A percentile compares a stretch with the other conserved stretches of the same genome.
phyloP scores from a whole-genome alignment of 2,329 filamentous ascomycete species.

The Apiospora sp. region DNA sequence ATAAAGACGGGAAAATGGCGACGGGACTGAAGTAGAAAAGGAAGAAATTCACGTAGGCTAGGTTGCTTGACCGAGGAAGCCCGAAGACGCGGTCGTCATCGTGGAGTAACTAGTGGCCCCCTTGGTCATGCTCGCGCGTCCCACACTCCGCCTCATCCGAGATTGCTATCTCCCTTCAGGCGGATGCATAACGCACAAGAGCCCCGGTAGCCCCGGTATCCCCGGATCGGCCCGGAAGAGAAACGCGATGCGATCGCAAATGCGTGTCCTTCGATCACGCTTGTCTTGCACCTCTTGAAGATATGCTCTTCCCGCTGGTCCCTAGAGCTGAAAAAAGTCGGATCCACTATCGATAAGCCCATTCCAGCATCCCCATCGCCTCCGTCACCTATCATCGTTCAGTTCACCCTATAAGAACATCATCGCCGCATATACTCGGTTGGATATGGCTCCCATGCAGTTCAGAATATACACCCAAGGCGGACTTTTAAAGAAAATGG shows the following conservation, averaged over 20 bases:
- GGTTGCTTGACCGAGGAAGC: not conserved
- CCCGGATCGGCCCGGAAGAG: not conserved
- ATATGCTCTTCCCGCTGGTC: not conserved
- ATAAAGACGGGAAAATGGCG: not conserved
- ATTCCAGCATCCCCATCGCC: too few species aligned
- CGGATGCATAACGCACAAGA: not conserved
- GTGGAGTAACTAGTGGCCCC: conserved; percentile 21
- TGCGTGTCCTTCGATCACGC: not conserved
- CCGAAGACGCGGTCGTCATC: not conserved
- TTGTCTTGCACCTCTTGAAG: not conserved
- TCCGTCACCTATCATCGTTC: too few species aligned
- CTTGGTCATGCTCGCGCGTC: not conserved
- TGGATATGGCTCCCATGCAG: too few species aligned
- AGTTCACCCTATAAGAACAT: too few species aligned
- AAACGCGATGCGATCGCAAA: not conserved
- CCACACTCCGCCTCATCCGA: conserved; percentile 19
- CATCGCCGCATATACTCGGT: too few species aligned
- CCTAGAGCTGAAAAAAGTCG: too few species aligned
- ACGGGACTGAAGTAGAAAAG: not conserved
- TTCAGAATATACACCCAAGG: too few species aligned
- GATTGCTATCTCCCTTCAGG: not conserved
- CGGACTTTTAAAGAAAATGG: too few species aligned
- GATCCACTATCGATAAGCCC: too few species aligned
- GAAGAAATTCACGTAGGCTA: not conserved
- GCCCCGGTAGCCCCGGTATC: not conserved